Evolutionary conservation across 164 flowering plant species (phyloP), one percentile per base, ranked within the genome.

Genomic region (Liquidambar formosana): DNA sequence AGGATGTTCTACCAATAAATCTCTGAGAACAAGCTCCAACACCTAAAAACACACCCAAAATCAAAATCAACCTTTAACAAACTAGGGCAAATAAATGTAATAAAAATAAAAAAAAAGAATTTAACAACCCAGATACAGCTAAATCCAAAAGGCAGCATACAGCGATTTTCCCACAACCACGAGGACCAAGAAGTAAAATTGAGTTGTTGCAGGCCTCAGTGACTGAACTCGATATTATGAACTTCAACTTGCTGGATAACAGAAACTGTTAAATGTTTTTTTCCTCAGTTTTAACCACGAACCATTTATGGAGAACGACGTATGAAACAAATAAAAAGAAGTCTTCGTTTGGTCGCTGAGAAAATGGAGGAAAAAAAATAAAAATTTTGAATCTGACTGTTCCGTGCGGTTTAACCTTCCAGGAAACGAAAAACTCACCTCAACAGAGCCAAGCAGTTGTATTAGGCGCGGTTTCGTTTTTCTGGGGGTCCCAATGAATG

Each of bases 131-230:
- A 51, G 11, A 15, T 22, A 51, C 11, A 33, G 19, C 10, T 28
- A 10, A 25, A 25, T 57, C 5, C 16, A 43, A 14, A 57, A 62
- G 18, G 25, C 6, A 8, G 16, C 65, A 33, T 80, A 94, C 99
- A 56, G 92, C 91, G 19, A 49, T 68, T 84, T 92, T 91, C 8
- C 99, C 99, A 38, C 95, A 94, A 44, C 97, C 99, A 12, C 99
- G 88, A 10, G 96, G 93, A 58, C 97, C 99, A 11, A 94, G 92
- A 71, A 94, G 92, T 75, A 92, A 71, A 63, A 87, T 72, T 0
- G 99, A 92, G 61, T 94, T 94, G 80, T 91, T 92, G 76, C 94
- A 88, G 11, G 86, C 85, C 78, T 91, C 97, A 0, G 91, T 87
- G 15, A 94, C 79, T 10, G 99, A 91, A 79, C 87, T 85, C 12